Evolutionary conservation across 2,329 filamentous ascomycete genomes (phyloP).

Genomic region (Metarhizium guizhouense): DNA sequence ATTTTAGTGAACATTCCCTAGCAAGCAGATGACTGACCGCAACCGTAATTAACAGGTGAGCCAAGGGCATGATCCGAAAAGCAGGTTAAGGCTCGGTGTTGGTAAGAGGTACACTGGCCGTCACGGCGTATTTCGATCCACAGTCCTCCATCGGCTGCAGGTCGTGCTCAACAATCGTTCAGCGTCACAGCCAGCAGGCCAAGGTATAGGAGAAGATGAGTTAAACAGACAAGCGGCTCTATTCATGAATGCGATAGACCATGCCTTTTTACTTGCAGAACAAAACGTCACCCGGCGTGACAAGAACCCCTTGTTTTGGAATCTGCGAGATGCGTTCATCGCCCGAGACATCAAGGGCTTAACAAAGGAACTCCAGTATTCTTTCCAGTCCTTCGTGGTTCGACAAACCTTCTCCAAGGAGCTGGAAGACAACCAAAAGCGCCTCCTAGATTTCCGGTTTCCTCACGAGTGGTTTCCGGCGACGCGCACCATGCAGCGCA

Average conservation of each 20-base stretch:
- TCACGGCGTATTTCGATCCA: slow-evolving; percentile 24
- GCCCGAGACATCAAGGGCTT: slow-evolving; percentile 41
- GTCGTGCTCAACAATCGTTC: slow-evolving; percentile 21
- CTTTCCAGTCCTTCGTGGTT: slow-evolving; percentile 59
- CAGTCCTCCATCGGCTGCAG: slow-evolving; percentile 27
- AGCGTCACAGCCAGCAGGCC: slow-evolving; percentile 14
- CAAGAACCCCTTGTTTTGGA: slow-evolving; percentile 47
- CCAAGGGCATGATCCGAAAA: slow-evolving; percentile 25
- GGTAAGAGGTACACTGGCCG: slow-evolving; percentile 15
- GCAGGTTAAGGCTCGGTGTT: slow-evolving; percentile 19
- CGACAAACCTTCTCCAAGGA: slow-evolving; percentile 46
- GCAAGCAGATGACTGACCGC: background rate
- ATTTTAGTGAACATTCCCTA: background rate
- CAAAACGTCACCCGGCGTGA: slow-evolving; percentile 25
- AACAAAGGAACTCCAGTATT: slow-evolving; percentile 50
- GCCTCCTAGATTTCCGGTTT: slow-evolving; percentile 73
- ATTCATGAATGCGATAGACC: slow-evolving; percentile 36
- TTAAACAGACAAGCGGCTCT: slow-evolving; percentile 34
- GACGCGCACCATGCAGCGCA: slow-evolving; percentile 71
- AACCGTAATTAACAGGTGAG: slow-evolving; percentile 14
- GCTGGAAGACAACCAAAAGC: slow-evolving; percentile 49
- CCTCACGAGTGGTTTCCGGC: slow-evolving; percentile 89
- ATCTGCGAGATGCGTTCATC: slow-evolving; percentile 52
- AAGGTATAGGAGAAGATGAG: slow-evolving; percentile 25
- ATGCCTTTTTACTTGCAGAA: slow-evolving; percentile 36